These are phyloP conservation scores for Cnidoscolus chayamansa DNA, from an alignment of 441 rosid genomes.

Conservation along the genomic window DNA sequence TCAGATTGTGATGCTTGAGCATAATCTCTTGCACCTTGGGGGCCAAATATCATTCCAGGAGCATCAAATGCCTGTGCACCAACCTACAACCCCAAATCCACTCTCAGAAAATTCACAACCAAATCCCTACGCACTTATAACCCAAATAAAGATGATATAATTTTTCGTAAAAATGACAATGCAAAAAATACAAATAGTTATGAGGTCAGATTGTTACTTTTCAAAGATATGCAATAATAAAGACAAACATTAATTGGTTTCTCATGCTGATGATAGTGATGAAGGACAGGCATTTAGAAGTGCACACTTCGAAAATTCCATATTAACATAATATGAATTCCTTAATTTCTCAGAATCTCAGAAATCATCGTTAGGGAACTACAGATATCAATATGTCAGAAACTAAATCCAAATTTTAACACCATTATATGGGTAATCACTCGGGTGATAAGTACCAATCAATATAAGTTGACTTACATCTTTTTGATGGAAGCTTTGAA, in stretches of 20 bases:
- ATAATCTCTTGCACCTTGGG: slow-evolving; percentile 56
- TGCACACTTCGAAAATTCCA: no score
- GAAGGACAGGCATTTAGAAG: no score
- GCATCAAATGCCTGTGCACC: slow-evolving; percentile 59
- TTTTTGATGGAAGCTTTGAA: slow-evolving; percentile 60
- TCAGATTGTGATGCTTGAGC: slow-evolving; percentile 51
- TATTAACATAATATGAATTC: no score
- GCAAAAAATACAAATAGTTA: background rate
- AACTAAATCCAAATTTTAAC: background rate
- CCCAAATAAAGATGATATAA: no score
- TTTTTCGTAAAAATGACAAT: no score
- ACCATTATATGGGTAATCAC: background rate
- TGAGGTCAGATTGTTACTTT: background rate
- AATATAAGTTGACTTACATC: slow-evolving; percentile 41
- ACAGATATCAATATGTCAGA: background rate
- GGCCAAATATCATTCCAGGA: slow-evolving; percentile 53
- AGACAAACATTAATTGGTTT: no score
- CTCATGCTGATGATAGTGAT: no score
- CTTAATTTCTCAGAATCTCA: no score
- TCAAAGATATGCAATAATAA: no score
- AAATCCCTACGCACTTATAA: no score
- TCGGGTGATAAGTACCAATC: background rate
- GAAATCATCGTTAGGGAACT: background rate
- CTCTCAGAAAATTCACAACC: slow-evolving; percentile 13
- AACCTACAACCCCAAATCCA: slow-evolving; percentile 34